Base-by-base conservation (phyloP, 371 early-diverging fungal genomes). In the Lichtheimia corymbifera region DNA sequence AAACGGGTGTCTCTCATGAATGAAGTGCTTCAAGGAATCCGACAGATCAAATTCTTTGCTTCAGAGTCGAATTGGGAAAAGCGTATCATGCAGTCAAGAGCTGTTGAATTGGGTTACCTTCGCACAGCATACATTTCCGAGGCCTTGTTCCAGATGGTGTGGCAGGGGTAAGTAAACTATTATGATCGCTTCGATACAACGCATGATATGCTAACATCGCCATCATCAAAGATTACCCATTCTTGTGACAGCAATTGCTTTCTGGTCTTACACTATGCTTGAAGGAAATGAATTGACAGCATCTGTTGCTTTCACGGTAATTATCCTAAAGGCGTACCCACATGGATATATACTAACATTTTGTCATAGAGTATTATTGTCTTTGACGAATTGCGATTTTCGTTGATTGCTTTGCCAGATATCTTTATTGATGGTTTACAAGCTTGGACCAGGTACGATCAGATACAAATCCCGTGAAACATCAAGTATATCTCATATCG, bases 31-130 rank as follows among this genome's bases (percentile, higher is more conserved):
- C 83, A 85, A 63, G 87, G 86, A 9, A 86, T 89, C 54, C 85
- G 88, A n/a, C 84, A 86, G 62, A 85, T 89, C 70, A 89, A 89
- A 58, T 87, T 86, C 56, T 87, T 87, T 74, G 88, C 88, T 24
- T 89, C 88, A 82, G 79, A 81, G 53, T 59, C 17, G 5, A 68
- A 70, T 11, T 81, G 82, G 82, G 65, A 69, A 42, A 62, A 74
- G 18, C 68, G 75, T 13, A 65, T 81, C 13, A 69, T 70, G 65
- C 73, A 75, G 53, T 72, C 83, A 1, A 69, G 88, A 70, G 71
- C 68, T 5, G 62, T 65, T 12, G 89, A 89, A 59, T 66, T 89
- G 27, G 62, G 68, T 27, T 77, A 77, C 47, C 53, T 87, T 56
- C 62, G 73, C 4, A 70, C 73, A 24, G 73, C 70, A 4, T 76